Conservation (phyloP, 2,329 filamentous ascomycete species). For the Triangularia setosa region DNA sequence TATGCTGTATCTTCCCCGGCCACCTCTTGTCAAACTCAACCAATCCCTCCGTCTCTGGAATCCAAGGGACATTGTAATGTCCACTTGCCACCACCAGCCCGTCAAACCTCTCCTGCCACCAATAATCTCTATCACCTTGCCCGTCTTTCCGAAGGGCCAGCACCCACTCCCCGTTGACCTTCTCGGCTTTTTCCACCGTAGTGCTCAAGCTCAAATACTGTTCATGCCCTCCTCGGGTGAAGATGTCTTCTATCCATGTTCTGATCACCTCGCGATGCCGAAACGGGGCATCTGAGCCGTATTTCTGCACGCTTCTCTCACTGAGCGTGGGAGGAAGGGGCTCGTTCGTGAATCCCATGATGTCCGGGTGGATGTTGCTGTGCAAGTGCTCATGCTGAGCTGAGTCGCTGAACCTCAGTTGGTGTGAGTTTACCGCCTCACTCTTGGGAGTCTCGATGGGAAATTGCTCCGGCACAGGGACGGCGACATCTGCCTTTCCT, state of each 20-base stretch:
- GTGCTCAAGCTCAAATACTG: conserved; percentile 47
- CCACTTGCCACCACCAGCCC: conserved; percentile 39
- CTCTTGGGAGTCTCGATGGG: conserved; percentile 40
- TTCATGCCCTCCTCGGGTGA: conserved; percentile 28
- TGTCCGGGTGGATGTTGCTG: conserved; percentile 52
- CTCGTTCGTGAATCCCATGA: conserved; percentile 56
- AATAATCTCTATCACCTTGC: conserved; percentile 33
- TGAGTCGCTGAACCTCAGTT: conserved; percentile 48
- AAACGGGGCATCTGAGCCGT: conserved; percentile 52
- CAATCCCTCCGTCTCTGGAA: conserved; percentile 35
- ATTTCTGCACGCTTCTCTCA: conserved; percentile 40
- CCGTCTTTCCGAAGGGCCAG: conserved; percentile 45
- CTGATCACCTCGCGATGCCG: conserved; percentile 52
- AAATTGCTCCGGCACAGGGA: conserved; percentile 39
- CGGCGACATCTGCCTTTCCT: conserved; percentile 41
- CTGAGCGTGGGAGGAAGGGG: conserved; percentile 41
- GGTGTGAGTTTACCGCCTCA: conserved; percentile 31
- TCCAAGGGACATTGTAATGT: conserved; percentile 37
- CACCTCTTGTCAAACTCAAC: conserved; percentile 33
- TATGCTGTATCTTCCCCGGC: conserved; percentile 38
- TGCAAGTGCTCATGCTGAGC: conserved; percentile 55
- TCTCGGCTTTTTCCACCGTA: conserved; percentile 52
- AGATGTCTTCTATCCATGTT: conserved; percentile 46
- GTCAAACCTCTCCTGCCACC: conserved; percentile 38
- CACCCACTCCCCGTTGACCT: conserved; percentile 43